These are phyloP conservation scores for Chamaenerion angustifolium DNA, from an alignment of 345 rosid species.

Conservation along the genomic window DNA sequence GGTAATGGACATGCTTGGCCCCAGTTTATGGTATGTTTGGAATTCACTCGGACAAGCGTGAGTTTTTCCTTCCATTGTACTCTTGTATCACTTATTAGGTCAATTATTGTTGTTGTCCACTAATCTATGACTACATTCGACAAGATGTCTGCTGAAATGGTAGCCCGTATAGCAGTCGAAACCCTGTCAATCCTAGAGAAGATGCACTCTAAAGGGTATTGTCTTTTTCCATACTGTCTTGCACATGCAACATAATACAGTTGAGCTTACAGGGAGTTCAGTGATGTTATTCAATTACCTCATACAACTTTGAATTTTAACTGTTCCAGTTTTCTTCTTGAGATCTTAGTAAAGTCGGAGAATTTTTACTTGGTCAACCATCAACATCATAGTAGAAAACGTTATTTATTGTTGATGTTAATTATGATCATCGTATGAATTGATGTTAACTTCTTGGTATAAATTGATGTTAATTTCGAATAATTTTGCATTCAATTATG, in stretches of 20 bases:
- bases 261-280: background rate
- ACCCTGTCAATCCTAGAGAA: slow-evolving; percentile 81
- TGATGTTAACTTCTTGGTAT: no score
- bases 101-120: no score
- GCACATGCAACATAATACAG: background rate
- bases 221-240: slow-evolving; percentile 6
- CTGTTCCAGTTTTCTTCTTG: background rate
- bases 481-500: no score
- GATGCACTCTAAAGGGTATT: slow-evolving; percentile 90
- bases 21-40: slow-evolving; percentile 99
- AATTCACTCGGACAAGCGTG: slow-evolving; percentile 84
- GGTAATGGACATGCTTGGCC: slow-evolving; percentile 99
- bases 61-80: slow-evolving; percentile 16
- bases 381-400: slow-evolving; percentile 76
- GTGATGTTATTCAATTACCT: slow-evolving; percentile 5
- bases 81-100: no score
- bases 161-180: slow-evolving; percentile 91
- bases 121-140: slow-evolving; percentile 3
- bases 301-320: background rate
- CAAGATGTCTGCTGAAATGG: slow-evolving; percentile 96
- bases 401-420: slow-evolving; percentile 79
- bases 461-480: no score
- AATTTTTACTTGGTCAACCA: slow-evolving; percentile 89
- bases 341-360: slow-evolving; percentile 69
- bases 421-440: no score